Conservation (phyloP, 2,329 filamentous ascomycete genomes). For the Hyphodiscus sp. region DNA sequence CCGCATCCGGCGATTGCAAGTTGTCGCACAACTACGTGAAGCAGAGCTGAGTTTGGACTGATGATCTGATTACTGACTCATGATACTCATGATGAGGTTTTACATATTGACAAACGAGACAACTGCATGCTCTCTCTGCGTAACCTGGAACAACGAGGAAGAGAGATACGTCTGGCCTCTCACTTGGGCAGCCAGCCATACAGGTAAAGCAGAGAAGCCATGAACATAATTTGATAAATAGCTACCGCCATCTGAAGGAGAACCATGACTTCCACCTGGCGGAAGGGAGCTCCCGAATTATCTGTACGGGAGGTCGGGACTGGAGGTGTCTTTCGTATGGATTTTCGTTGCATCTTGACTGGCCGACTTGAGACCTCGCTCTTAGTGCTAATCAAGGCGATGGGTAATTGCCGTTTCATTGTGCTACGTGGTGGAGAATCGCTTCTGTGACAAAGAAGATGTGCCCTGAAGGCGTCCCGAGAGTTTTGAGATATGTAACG, state of each 20-base stretch:
- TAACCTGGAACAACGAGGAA: neutral
- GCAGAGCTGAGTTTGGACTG: neutral
- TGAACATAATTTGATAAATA: neutral
- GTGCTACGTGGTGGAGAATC: no score
- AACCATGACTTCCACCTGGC: slow-evolving; percentile 89
- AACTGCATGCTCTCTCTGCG: neutral
- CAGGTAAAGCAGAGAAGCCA: neutral
- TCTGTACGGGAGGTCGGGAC: slow-evolving; percentile 65
- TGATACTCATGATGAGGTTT: neutral
- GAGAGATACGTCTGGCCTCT: neutral
- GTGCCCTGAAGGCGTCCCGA: neutral
- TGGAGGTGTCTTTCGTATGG: slow-evolving; percentile 35
- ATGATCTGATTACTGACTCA: neutral
- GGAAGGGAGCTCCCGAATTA: slow-evolving; percentile 76
- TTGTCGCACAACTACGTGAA: neutral
- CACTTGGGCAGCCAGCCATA: neutral
- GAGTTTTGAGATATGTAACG: neutral
- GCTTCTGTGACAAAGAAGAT: neutral
- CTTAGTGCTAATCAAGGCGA: neutral
- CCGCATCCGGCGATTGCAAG: neutral
- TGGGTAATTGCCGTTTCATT: neutral
- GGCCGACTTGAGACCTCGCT: neutral
- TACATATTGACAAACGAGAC: neutral
- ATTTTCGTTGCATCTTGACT: neutral
- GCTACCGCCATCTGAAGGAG: slow-evolving; percentile 53